Conservation (phyloP, 768 basidiomycete genomes). For the Termitomyces sp. region DNA sequence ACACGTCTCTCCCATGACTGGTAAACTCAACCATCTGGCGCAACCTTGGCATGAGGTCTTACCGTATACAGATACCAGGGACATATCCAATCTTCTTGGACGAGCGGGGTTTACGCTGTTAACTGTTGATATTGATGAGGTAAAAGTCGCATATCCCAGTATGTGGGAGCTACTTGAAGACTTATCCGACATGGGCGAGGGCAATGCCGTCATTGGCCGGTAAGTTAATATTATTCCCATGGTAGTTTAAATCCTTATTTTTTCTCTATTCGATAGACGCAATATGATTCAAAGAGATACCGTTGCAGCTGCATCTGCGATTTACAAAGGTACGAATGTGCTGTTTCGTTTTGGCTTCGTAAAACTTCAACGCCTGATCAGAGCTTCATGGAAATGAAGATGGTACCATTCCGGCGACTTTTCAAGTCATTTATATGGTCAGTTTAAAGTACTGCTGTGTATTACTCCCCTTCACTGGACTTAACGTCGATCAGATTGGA, state of each 20-base stretch:
- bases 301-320: slow-evolving; percentile 83
- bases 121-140: slow-evolving; percentile 94
- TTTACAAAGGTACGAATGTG: slow-evolving; percentile 71
- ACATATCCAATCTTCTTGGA: slow-evolving; percentile 87
- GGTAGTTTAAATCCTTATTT: not conserved
- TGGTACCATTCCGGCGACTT: slow-evolving; percentile 87
- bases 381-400: slow-evolving; percentile 83
- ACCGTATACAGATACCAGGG: slow-evolving; percentile 68
- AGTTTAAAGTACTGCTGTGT: slow-evolving; percentile 14
- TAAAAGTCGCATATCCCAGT: slow-evolving; percentile 84
- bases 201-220: slow-evolving; percentile 86
- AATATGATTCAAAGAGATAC: slow-evolving; percentile 78
- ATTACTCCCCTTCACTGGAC: not conserved
- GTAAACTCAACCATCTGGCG: slow-evolving; percentile 33
- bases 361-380: slow-evolving; percentile 23
- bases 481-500: slow-evolving; percentile 29
- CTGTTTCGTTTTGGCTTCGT: not conserved
- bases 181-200: slow-evolving; percentile 94
- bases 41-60: not conserved
- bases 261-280: slow-evolving; percentile 36
- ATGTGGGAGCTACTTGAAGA: slow-evolving; percentile 97
- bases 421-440: slow-evolving; percentile 94
- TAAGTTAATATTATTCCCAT: slow-evolving; percentile 24
- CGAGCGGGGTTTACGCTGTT: slow-evolving; percentile 92
- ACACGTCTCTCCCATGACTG: slow-evolving; percentile 95